Evolutionary conservation across 2,329 filamentous ascomycete genomes (phyloP), one percentile per base, ranked within the genome.

Genomic region (Cytospora leucostoma): DNA sequence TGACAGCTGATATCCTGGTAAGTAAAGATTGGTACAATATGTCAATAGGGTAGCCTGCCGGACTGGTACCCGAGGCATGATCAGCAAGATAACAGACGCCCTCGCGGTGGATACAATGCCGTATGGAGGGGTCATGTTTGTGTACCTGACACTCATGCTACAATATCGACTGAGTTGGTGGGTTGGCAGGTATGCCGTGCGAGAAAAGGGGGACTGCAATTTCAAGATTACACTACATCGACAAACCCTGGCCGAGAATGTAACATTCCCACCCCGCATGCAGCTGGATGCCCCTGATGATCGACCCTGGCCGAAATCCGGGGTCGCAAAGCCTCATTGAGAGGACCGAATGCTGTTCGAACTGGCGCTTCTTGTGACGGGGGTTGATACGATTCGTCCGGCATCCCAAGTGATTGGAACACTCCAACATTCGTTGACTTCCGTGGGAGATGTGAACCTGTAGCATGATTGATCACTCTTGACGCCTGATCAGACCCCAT

Each of bases 181-280:
- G 27, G 27, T 27, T 27, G 27, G 27, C 4, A 65, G 33, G 19
- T 38, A 19, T 34, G 52, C 53, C 34, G 52, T 52, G 50, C 44
- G 44, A 47, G 15, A 21, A 47, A 47, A 21, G 52, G 53, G 59
- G 59, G 49, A 51, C 51, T 61, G 51, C 32, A 61, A 61, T 61
- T 61, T 53, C 59, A 51, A 52, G 32, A 38, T 57, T 44, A 51
- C 27, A 27, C 27, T 27, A 27, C 27, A 27, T 27, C 27, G 4
- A 27, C 50, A 34, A 49, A 60, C 62, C 62, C 62, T 55, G 47
- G n/a, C 52, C 21, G 19, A 35, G 44, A 40, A 64, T 66, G 64
- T 59, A 64, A 66, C 64, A 66, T 66, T 61, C 40, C 64, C 64
- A 61, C 64, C 64, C 61, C 64, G 57, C 61, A 57, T 47, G 44